Percentiles rank a stretch among this genome's conserved stretches.
Evolutionary conservation across 202 grass and related monocot species (phyloP).

Genomic region (Carex arenaria): DNA sequence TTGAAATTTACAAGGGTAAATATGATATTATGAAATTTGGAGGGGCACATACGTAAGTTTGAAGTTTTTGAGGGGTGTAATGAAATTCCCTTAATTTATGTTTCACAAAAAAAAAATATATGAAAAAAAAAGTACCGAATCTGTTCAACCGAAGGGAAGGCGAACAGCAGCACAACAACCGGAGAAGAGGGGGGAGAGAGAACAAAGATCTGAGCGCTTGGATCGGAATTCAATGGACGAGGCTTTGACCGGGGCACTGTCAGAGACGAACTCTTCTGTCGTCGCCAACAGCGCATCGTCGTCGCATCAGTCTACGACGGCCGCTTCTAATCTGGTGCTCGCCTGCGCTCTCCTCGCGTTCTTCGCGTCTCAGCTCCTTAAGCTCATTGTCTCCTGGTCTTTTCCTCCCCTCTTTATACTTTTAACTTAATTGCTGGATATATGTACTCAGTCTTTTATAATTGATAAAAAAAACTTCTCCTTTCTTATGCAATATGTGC

Average conservation of each 20-base stretch:
- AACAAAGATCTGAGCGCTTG: conserved; percentile 44
- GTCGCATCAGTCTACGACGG: conserved; percentile 19
- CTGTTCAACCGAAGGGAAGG: neutral
- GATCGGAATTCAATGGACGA: conserved; percentile 33
- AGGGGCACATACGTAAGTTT: too few species aligned
- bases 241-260: conserved; percentile 28
- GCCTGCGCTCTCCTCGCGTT: conserved; percentile 80
- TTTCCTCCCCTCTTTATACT: neutral
- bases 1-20: too few species aligned
- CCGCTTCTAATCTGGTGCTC: conserved; percentile 58
- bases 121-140: neutral
- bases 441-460: conserved; percentile 27
- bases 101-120: neutral
- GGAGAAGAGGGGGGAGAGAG: conserved; percentile 10
- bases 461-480: neutral
- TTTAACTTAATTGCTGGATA: neutral
- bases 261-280: neutral
- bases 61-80: too few species aligned
- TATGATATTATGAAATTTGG: too few species aligned
- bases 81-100: neutral
- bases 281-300: conserved; percentile 23
- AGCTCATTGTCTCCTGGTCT: conserved; percentile 82
- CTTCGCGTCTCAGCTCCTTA: conserved; percentile 73
- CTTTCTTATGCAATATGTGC: neutral
- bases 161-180: conserved; percentile 15